Conservation (phyloP, 257 asterid genomes). For the Gentiana straminea region DNA sequence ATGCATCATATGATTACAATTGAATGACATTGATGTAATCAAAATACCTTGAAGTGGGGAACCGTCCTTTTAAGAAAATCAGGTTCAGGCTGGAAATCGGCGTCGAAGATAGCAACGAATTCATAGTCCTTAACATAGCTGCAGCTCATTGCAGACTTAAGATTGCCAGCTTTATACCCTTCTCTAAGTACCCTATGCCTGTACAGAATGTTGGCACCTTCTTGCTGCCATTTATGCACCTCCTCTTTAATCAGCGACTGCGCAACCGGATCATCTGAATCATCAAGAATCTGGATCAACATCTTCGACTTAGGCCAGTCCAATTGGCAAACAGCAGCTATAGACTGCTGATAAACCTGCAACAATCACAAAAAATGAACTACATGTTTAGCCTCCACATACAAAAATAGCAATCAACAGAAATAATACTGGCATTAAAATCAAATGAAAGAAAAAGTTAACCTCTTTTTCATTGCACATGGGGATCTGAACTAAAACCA, state of each 20-base stretch:
- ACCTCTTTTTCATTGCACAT: conserved; percentile 99
- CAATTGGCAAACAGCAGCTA: conserved; percentile 77
- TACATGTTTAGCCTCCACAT: neutral
- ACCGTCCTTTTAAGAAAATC: conserved; percentile 71
- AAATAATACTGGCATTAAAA: neutral
- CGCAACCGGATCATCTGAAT: conserved; percentile 67
- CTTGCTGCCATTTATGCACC: conserved; percentile 75
- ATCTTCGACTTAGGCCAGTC: conserved; percentile 86
- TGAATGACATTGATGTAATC: too few relatives aligned
- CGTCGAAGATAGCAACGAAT: conserved; percentile 88
- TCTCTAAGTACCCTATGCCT: conserved; percentile 83
- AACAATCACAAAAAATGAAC: conserved; percentile 8
- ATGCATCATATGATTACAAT: too few relatives aligned
- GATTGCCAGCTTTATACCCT: conserved; percentile 94
- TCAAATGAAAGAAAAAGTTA: neutral
- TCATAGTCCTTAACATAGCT: conserved; percentile 90
- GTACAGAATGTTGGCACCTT: conserved; percentile 69
- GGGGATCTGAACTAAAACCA: conserved; percentile 97
- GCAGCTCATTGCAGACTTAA: conserved; percentile 86
- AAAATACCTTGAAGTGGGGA: conserved; percentile 78
- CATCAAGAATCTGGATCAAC: conserved; percentile 82
- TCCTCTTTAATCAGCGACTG: conserved; percentile 64
- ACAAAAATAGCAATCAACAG: conserved; percentile 3
- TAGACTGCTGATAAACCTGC: conserved; percentile 89
- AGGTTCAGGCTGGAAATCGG: conserved; percentile 84